phyloP scores from a whole-genome alignment of 352 stramenopile genomes.

The Phytopythium ostracodes region DNA sequence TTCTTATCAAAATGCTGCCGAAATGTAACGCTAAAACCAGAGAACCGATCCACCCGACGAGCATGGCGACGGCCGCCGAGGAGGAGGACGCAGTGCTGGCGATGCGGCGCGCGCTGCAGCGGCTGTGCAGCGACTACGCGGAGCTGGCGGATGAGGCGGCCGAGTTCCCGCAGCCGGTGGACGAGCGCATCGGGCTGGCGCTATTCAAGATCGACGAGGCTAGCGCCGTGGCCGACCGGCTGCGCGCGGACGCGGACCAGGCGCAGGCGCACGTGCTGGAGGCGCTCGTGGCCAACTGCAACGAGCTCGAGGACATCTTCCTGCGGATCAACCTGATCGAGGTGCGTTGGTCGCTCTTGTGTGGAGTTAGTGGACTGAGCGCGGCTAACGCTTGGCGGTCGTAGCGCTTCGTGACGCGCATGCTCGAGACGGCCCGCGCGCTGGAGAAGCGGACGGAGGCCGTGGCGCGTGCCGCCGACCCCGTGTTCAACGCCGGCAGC shows the following conservation, averaged over 20 bases:
- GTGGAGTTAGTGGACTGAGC: not conserved
- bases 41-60: not conserved
- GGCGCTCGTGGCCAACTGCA: constrained; percentile 58
- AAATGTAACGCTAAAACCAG: too few species aligned
- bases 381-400: not conserved
- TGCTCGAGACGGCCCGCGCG: constrained; percentile 51
- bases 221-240: constrained; percentile 35
- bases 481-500: constrained; percentile 55
- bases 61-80: not conserved
- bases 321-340: constrained; percentile 73
- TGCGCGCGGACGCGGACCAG: constrained; percentile 49
- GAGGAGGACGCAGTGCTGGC: constrained; percentile 3
- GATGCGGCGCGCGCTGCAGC: constrained; percentile 48
- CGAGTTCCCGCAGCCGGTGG: constrained; percentile 46
- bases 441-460: constrained; percentile 63
- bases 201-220: constrained; percentile 85
- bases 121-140: constrained; percentile 61
- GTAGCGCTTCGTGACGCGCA: constrained; percentile 55
- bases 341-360: constrained; percentile 14
- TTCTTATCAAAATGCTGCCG: too few species aligned
- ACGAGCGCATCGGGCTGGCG: constrained; percentile 71
- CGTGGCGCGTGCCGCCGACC: constrained; percentile 39
- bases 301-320: constrained; percentile 79
- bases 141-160: constrained; percentile 61
- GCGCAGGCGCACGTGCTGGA: constrained; percentile 45